Evolutionary conservation across 768 basidiomycete genomes (phyloP), one percentile per base, ranked within the genome.

Genomic region (Galerina marginata): DNA sequence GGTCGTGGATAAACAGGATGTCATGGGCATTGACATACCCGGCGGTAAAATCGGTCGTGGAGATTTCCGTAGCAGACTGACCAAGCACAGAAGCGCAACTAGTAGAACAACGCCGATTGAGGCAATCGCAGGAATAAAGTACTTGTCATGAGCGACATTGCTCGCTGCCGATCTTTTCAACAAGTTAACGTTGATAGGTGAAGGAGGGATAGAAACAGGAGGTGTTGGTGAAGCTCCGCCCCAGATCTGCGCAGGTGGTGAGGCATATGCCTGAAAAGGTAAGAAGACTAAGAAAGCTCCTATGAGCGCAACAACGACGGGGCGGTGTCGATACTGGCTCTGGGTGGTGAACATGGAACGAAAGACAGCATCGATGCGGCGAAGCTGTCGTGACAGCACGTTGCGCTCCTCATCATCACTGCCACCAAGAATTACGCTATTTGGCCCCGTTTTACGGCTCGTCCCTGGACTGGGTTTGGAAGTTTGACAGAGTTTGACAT

Each of bases 71-170:
- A 25, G 29, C 10, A 63, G 14, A 48, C 45, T 54, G 51, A 33
- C 60, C 42, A 48, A 59, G 55, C 64, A 65, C 15, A 65, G 6
- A 7, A 62, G 4, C 11, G 45, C 58, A 20, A 62, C 26, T 14
- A 62, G 9, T 3, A 60, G 37, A 16, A 65, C 25, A 2, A 16
- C 61, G 2, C 64, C 64, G 37, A 62, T 62, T 25, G 64, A 36
- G 0, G 47, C 64, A 12, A 65, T 48, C 14, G 54, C 54, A 5
- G 64, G 64, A 14, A 65, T 62, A 33, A 65, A 65, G 36, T 53
- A 59, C 39, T 62, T 62, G 56, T 65, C 61, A 36, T 65, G 61
- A 7, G 62, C 51, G 20, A 65, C 47, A 7, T 57, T 53, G 50
- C 40, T 54, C 15, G 53, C 33, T 38, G 58, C 38, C 15, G 55